Conservation (phyloP, 225 moss, liverwort and hornwort genomes). For the Antitrichia curtipendula region DNA sequence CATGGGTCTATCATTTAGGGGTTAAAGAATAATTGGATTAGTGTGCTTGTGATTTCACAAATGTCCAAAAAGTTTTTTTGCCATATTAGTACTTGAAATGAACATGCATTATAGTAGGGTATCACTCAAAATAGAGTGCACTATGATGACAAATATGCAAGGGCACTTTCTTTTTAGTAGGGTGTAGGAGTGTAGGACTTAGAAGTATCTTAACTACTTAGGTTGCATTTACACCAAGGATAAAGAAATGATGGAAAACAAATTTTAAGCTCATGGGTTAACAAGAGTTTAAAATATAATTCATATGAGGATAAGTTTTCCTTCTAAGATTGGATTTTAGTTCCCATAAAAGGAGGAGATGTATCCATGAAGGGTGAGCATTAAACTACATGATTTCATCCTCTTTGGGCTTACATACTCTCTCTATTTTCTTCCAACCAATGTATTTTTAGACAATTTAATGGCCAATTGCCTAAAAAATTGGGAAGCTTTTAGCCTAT, state of each 20-base stretch:
- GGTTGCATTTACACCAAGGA: not conserved
- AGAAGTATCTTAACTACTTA: not conserved
- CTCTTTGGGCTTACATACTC: not conserved
- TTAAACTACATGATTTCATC: not conserved
- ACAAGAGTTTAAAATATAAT: not conserved
- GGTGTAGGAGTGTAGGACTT: not conserved
- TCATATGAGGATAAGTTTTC: not conserved
- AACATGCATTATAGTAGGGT: not conserved
- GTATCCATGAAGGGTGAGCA: too few species aligned
- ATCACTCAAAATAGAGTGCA: not conserved
- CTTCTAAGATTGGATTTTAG: not conserved
- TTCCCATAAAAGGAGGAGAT: not conserved
- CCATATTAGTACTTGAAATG: not conserved
- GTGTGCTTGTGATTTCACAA: not conserved
- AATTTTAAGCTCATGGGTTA: not conserved
- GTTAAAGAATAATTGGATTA: fast-evolving
- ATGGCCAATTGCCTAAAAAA: too few species aligned
- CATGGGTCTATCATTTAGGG: too few species aligned
- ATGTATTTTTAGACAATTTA: too few species aligned
- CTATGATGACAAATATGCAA: not conserved
- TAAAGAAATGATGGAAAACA: not conserved
- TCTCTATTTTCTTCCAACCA: not conserved
- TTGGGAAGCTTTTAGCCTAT: too few species aligned
- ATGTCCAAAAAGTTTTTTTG: not conserved
- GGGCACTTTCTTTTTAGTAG: not conserved